Evolutionary conservation across 345 rosid species (phyloP), one percentile per base, ranked within the genome.

Genomic region (Salix udensis): DNA sequence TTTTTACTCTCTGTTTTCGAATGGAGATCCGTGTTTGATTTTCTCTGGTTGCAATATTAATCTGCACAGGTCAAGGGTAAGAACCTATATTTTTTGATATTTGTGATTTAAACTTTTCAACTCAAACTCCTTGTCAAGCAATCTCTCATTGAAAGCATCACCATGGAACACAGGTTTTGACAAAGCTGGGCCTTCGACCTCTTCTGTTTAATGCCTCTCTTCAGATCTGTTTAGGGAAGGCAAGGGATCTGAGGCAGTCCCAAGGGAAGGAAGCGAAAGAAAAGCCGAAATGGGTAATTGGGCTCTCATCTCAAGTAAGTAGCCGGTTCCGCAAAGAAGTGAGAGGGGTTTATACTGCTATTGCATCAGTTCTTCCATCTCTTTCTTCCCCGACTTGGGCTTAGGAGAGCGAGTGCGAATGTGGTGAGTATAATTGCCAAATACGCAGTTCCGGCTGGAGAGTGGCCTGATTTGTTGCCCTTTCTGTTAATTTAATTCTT

Each of bases 361-460:
- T 30, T 3, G 31, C 31, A 30, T 30, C 31, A 30, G 31, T 30
- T 30, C 31, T 30, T 30, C 31, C 31, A 30, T 30, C 31, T 30
- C 31, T 30, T 30, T 30, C 31, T 30, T 30, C 31, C 31, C 31
- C 31, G 31, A 30, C 31, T 30, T 30, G 3, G 31, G 31, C 31
- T 4, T 71, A 85, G 99, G 78, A 91, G 95, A 80, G 99, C 99
- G 24, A 96, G 99, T 79, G 99, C 98, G 15, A 94, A 96, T 82
- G 99, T 94, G 66, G 99, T 96, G 75, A 94, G 98, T 76, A 89
- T 96, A 2, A 82, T 94, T 14, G 98, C 99, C 0, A 96, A 96
- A 85, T 94, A 96, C 48, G 97, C 97, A 7, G 95, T 96, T 77
- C 97, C 97, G 21, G 92, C 91, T 2, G 99, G 99, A 69, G 99